Base-by-base conservation (phyloP, 2,329 filamentous ascomycete species). In the Paracoccidioides lutzii region DNA sequence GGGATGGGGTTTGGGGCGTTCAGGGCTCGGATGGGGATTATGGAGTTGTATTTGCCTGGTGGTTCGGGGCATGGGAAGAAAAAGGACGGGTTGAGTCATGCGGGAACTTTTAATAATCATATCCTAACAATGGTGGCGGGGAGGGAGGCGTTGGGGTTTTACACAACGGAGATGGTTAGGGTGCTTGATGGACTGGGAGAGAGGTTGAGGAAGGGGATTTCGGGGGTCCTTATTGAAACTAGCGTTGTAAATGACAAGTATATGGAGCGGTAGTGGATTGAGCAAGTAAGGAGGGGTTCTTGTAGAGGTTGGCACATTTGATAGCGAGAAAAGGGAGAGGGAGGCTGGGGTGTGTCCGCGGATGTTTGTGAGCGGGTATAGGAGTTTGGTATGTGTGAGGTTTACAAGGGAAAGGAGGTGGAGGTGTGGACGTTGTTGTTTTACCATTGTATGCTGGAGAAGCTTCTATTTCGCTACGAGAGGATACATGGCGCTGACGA, bases 61-160 rank as follows among this genome's bases (percentile, higher is more conserved):
- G 28, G 10, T 5, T 14, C 28, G 4, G 44, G 28, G 28, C 28
- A 33, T 8, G 65, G 75, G 9, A 63, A 2, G 44, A 3, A 4
- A 6, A 33, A 66, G 0, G 69, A 65, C 1, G 65, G 67, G 0
- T 68, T 82, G 9, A 65, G 72, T 0, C 82, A 85, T 61, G 79
- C 81, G 0, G 82, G 82, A 1, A 85, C 83, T 0, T 85, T 84
- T 66, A 85, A 85, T 65, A 87, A 87, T 64, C 86, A 87, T 65
- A 74, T 75, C 1, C 67, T 84, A 5, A 77, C 77, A 1, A 85
- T 84, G 74, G 71, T 73, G 30, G 78, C 79, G 6, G 82, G 82
- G 0, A 65, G 71, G 40, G 69, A 66, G 4, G 76, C 69, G 45
- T 63, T 58, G 55, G 59, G 30, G 12, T 41, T 67, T 3, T 54